Conservation (phyloP, 2,329 filamentous ascomycete species). For the Colletotrichum cordylinicola region DNA sequence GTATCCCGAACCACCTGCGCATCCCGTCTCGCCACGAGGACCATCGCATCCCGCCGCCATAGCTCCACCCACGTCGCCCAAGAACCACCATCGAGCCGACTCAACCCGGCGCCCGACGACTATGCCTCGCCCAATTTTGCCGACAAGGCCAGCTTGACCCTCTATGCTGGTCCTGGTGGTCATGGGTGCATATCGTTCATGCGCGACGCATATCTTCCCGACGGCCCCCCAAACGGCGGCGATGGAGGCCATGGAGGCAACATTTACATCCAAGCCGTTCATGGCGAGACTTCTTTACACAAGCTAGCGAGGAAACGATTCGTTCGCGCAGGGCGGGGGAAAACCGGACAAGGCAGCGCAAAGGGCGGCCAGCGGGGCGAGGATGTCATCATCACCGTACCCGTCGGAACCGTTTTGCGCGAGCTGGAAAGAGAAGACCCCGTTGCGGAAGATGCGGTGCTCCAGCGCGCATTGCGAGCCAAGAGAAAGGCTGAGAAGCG, state of each 20-base stretch:
- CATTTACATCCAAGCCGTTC: constrained; percentile 91
- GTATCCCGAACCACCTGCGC: constrained; percentile 30
- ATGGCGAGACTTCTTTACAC: constrained; percentile 90
- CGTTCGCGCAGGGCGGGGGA: constrained; percentile 77
- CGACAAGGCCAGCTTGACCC: constrained; percentile 80
- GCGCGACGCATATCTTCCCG: constrained; percentile 85
- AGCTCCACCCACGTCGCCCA: constrained; percentile 23
- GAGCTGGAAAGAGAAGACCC: constrained; percentile 84
- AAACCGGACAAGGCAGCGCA: constrained; percentile 76
- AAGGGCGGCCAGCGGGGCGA: constrained; percentile 81
- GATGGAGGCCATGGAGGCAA: constrained; percentile 92
- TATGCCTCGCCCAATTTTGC: constrained; percentile 85
- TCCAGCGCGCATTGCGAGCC: constrained; percentile 21
- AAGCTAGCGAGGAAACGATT: constrained; percentile 83
- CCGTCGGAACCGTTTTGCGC: constrained; percentile 87
- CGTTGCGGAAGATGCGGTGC: constrained; percentile 65
- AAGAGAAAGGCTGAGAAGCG: constrained; percentile 15
- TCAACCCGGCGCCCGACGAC: constrained; percentile 85
- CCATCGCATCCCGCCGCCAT: constrained; percentile 18
- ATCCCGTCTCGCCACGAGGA: constrained; percentile 29
- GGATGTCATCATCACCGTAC: constrained; percentile 87
- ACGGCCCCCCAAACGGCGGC: constrained; percentile 92
- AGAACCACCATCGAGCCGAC: constrained; percentile 49
- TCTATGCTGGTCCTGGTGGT: constrained; percentile 83
- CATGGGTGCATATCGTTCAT: constrained; percentile 95